A percentile compares a stretch with the other conserved stretches of the same genome.
These are phyloP conservation scores for Lodderomyces pseudojiufengensis DNA, from an alignment of 1,139 yeast genomes.

Conservation along the genomic window DNA sequence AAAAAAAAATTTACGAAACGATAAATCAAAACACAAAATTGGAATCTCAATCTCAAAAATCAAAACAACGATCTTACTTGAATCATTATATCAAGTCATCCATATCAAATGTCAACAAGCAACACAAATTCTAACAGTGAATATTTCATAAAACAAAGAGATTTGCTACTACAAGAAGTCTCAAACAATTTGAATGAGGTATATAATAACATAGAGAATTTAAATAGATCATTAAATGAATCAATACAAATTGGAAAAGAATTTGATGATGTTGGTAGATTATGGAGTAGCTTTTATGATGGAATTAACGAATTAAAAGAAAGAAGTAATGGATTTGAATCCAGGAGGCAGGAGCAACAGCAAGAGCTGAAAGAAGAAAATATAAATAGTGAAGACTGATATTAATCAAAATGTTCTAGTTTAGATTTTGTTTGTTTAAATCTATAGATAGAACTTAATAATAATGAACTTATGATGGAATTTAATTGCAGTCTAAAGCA, in stretches of 20 bases:
- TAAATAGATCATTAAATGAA: slow-evolving; percentile 40
- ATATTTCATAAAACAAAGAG: slow-evolving; percentile 42
- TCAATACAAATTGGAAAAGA: slow-evolving; percentile 45
- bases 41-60: slow-evolving; percentile 1
- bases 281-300: slow-evolving; percentile 43
- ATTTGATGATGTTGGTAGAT: slow-evolving; percentile 42
- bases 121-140: slow-evolving; percentile 5
- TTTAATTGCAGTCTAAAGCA: too few species aligned
- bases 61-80: slow-evolving; percentile 4
- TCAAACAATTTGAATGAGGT: slow-evolving; percentile 38
- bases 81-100: background rate
- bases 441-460: too few species aligned
- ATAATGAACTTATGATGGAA: too few species aligned
- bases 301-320: slow-evolving; percentile 25
- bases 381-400: slow-evolving; percentile 2
- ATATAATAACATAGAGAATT: slow-evolving; percentile 37
- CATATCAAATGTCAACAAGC: slow-evolving; percentile 4
- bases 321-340: background rate
- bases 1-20: slow-evolving; percentile 6
- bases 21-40: background rate
- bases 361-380: background rate
- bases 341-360: slow-evolving; percentile 4
- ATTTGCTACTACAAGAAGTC: slow-evolving; percentile 42
- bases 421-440: too few species aligned
- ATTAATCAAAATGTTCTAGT: too few species aligned